Conservation (phyloP, 2,329 filamentous ascomycete species). For the Claviceps arundinis region DNA sequence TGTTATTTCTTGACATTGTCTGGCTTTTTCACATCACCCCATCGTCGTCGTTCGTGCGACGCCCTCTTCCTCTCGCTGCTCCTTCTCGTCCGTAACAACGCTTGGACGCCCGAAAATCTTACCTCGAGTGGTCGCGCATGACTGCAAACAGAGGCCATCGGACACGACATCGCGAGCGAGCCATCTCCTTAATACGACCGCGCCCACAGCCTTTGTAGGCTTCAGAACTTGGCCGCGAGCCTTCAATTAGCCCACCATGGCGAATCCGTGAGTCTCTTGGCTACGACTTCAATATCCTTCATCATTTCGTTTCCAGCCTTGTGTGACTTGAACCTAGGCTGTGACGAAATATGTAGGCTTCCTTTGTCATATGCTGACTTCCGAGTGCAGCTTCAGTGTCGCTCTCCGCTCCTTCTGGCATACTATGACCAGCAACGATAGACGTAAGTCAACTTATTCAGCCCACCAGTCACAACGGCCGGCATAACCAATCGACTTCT, state of each 20-base stretch:
- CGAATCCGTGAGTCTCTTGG: conserved; percentile 10
- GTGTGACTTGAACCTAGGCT: background rate
- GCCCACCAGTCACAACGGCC: background rate
- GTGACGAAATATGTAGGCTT: background rate
- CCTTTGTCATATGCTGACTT: background rate
- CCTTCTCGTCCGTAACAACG: background rate
- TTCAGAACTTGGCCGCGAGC: background rate
- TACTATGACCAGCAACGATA: conserved; percentile 62
- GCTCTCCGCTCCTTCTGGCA: conserved; percentile 92
- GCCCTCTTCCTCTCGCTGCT: background rate
- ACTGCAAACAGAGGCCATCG: background rate
- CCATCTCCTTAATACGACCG: background rate
- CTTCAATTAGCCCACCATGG: conserved; percentile 8
- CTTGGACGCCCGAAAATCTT: background rate
- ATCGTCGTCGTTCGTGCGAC: background rate
- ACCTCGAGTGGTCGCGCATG: background rate
- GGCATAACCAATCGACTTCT: background rate
- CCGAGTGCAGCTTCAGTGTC: conserved; percentile 43
- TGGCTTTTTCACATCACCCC: background rate
- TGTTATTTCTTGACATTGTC: background rate
- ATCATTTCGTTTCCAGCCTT: background rate
- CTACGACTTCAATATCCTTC: background rate
- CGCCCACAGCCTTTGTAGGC: background rate
- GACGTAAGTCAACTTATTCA: conserved; percentile 35
- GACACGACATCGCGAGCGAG: background rate